Conservation (phyloP, 2,329 filamentous ascomycete species). For the Pseudocercospora musae region DNA sequence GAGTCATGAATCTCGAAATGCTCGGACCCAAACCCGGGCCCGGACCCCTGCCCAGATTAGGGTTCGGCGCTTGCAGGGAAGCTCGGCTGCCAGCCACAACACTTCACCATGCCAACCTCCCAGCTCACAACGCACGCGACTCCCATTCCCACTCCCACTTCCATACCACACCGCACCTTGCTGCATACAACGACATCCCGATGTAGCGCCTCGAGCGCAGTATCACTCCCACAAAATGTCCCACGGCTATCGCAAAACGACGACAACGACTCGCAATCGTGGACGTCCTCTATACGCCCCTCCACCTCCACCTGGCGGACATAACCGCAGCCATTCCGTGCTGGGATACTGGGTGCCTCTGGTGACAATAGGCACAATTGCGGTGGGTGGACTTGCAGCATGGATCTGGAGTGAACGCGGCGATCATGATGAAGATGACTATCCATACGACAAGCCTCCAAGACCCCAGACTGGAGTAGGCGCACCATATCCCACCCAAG, state of each 20-base stretch:
- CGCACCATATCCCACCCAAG: slow-evolving; percentile 23
- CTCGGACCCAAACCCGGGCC: too few species aligned
- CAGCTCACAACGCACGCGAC: neutral
- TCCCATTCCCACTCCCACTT: neutral
- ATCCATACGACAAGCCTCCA: slow-evolving; percentile 41
- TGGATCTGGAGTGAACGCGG: slow-evolving; percentile 92
- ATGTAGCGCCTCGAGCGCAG: slow-evolving; percentile 1
- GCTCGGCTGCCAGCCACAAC: neutral
- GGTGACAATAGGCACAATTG: slow-evolving; percentile 79
- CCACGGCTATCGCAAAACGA: slow-evolving; percentile 48
- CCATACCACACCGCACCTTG: neutral
- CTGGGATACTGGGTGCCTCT: slow-evolving; percentile 88
- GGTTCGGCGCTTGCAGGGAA: neutral
- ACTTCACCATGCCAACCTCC: slow-evolving; percentile 1
- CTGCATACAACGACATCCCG: neutral
- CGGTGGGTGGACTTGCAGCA: slow-evolving; percentile 78
- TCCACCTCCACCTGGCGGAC: slow-evolving; percentile 34
- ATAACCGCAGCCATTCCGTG: slow-evolving; percentile 53
- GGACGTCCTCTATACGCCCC: slow-evolving; percentile 42
- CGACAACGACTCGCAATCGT: slow-evolving; percentile 48
- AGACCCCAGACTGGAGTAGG: slow-evolving; percentile 26
- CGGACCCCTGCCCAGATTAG: neutral
- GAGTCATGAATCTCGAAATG: neutral
- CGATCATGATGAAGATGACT: slow-evolving; percentile 66
- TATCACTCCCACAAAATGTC: slow-evolving; percentile 26